These are phyloP conservation scores for Marasmius tenuissimus DNA, from an alignment of 1,284 basidiomycete genomes.

Conservation along the genomic window DNA sequence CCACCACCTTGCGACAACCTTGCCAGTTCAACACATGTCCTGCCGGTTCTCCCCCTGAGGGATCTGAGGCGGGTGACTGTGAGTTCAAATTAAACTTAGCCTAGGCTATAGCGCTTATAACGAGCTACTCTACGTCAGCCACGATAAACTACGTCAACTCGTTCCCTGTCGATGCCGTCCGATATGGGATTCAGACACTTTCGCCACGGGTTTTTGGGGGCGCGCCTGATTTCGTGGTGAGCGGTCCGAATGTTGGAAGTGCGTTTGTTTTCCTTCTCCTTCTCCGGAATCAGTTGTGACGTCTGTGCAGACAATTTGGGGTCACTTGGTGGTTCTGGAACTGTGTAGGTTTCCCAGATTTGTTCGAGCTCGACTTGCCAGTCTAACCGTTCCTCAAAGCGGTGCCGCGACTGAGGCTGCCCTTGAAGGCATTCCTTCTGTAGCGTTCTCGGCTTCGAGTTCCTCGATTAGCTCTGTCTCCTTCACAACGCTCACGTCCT, in stretches of 20 bases:
- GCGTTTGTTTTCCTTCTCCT: constrained; percentile 20
- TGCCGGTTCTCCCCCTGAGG: constrained; percentile 41
- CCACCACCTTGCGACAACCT: constrained; percentile 27
- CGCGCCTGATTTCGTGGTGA: constrained; percentile 50
- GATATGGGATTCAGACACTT: constrained; percentile 47
- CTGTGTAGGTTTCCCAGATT: constrained; percentile 37
- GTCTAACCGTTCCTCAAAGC: constrained; percentile 23
- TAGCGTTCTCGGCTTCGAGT: constrained; percentile 47
- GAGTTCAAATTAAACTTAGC: constrained; percentile 18
- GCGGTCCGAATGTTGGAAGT: constrained; percentile 53
- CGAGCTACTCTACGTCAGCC: constrained; percentile 18
- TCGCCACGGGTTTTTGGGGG: constrained; percentile 42
- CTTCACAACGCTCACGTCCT: constrained; percentile 41
- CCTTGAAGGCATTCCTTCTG: constrained; percentile 45
- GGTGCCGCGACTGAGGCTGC: constrained; percentile 49
- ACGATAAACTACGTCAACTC: constrained; percentile 42
- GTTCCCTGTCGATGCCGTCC: constrained; percentile 45
- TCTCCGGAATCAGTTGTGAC: constrained; percentile 14
- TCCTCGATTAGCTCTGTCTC: constrained; percentile 36
- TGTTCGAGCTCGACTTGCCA: neutral
- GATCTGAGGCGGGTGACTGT: constrained; percentile 43
- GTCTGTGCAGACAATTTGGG: constrained; percentile 39
- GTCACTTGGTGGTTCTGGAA: constrained; percentile 39
- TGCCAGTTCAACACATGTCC: constrained; percentile 45
- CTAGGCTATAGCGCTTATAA: neutral